Evolutionary conservation across 2,329 filamentous ascomycete species (phyloP).

Genomic region (Aspergillus terreus): DNA sequence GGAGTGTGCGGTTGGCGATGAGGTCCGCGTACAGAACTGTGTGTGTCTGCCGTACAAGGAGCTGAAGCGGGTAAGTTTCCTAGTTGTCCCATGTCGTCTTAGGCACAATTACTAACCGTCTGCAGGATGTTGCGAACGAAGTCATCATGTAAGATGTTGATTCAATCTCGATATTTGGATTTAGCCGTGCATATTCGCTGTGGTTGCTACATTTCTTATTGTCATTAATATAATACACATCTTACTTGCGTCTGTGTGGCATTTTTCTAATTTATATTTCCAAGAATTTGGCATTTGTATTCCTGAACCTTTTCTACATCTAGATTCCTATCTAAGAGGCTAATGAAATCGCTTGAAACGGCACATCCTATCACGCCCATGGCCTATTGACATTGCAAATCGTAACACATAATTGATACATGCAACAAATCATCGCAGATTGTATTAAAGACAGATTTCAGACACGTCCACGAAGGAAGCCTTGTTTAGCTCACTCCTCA

Average conservation of each 20-base stretch:
- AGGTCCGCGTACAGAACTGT: constrained; percentile 95
- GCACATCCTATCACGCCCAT: background rate
- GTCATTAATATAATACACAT: background rate
- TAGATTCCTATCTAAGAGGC: background rate
- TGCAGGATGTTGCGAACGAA: constrained; percentile 45
- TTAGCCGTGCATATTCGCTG: background rate
- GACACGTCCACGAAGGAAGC: background rate
- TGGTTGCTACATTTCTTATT: background rate
- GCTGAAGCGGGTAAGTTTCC: constrained; percentile 75
- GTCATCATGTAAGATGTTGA: constrained; percentile 75
- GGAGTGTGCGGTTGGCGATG: constrained; percentile 89
- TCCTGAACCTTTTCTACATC: background rate
- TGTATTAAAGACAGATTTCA: background rate
- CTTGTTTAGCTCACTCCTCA: constrained; percentile 14
- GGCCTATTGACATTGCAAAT: too few species aligned
- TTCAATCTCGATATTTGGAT: background rate
- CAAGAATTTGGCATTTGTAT: background rate
- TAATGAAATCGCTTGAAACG: background rate
- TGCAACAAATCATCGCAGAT: background rate
- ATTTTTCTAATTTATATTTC: too few species aligned
- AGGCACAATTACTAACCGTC: constrained; percentile 3
- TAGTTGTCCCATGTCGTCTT: background rate
- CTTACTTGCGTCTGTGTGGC: too few species aligned
- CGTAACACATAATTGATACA: too few species aligned
- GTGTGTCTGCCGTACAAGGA: constrained; percentile 98